phyloP scores from a whole-genome alignment of 2,329 filamentous ascomycete genomes.

The Hypoxylon sp. region DNA sequence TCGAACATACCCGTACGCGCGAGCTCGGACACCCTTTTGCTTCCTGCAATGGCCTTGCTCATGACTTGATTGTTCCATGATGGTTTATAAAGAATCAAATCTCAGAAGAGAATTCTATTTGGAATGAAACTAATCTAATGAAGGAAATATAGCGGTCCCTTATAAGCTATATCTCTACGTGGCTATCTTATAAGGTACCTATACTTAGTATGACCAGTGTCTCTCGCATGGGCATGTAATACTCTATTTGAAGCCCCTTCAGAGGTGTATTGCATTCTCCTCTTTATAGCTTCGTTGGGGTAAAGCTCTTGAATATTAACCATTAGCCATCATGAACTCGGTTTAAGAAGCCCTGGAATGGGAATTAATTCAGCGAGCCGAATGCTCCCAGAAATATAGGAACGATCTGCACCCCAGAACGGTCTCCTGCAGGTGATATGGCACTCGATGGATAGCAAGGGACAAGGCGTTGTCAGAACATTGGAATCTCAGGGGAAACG shows the following conservation, averaged over 20 bases:
- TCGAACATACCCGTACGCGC: too few species aligned
- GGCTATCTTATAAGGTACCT: neutral
- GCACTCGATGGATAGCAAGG: constrained; percentile 1
- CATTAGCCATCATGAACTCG: neutral
- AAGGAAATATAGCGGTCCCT: neutral
- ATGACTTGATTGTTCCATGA: neutral
- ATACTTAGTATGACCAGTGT: neutral
- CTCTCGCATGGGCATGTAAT: neutral
- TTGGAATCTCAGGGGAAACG: constrained; percentile 17
- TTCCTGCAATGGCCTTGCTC: too few species aligned
- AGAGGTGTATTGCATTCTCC: neutral
- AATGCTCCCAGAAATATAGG: neutral
- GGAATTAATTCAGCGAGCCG: neutral
- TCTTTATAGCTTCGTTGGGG: neutral
- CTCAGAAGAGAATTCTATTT: neutral
- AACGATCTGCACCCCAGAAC: neutral
- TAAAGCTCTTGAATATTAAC: neutral
- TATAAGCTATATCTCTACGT: neutral
- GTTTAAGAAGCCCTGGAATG: neutral
- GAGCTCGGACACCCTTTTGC: too few species aligned
- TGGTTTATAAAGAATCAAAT: neutral
- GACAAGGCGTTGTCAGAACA: constrained; percentile 4
- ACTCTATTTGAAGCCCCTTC: too few species aligned
- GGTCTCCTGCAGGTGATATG: neutral
- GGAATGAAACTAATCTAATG: neutral